Base-by-base conservation (phyloP, 2,329 filamentous ascomycete genomes). In the Neonectria ditissima region DNA sequence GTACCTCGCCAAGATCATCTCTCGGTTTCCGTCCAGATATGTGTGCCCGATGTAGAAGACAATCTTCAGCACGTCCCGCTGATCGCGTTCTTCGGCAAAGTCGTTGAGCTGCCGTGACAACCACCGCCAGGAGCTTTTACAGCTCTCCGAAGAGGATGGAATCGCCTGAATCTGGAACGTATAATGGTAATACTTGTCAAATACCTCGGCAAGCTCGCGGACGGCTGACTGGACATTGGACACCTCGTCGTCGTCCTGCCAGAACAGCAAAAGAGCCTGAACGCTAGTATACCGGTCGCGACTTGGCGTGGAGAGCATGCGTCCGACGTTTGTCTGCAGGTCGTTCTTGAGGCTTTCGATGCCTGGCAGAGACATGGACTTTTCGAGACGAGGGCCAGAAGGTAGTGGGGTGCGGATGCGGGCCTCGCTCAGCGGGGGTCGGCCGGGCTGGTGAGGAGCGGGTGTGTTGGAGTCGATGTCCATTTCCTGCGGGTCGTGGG, bases 1-100 rank as follows among this genome's bases (percentile, higher is more conserved):
- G 22, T 55, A 87, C 86, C 86, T 88, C 45, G 86, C 81, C 43
- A 89, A 77, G 32, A 87, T 80, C 84, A 88, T 87, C 66, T 88
- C 84, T 47, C 85, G 79, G 59, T 87, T 83, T 7, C 79, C 80
- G 66, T 88, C 84, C 26, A 88, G 76, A 67, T 83, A 86, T 43
- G 82, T 86, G 59, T 84, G 80, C 7, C 86, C 86, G 14, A 81
- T 83, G 69, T 89, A 89, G 72, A 86, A 88, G 50, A 89, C 81
- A 59, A 89, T 83, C 70, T 88, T 88, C 59, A 89, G 73, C 20
- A 85, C 82, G 68, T 88, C 86, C 43, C 86, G 82, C 55, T 83
- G 81, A 65, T 88, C 85, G 41, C 80, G 79, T 26, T 83, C 81
- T 59, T 85, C 84, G 50, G 84, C 80, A 73, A 88, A 88, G 43